Evolutionary conservation across 371 early-diverging fungal species (phyloP), one percentile per base, ranked within the genome.

Genomic region (Lichtheimia hyalospora): DNA sequence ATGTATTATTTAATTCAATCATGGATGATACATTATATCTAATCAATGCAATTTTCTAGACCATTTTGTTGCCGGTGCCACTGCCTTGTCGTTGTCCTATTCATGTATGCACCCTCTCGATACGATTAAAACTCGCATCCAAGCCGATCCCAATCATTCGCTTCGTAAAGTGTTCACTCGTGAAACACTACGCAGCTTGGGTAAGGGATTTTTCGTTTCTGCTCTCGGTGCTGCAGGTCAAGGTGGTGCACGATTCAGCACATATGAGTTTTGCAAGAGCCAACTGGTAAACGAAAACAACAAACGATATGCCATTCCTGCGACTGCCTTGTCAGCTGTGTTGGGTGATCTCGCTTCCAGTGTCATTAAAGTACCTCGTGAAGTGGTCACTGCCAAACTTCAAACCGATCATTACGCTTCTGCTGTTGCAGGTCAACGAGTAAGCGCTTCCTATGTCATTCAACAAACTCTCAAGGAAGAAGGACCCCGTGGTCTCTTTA

Each of bases 351-450:
- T 88, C 8, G 90, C 88, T 4, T 89, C 89, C 0, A 86, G 86
- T 52, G 84, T 91, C 18, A 85, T 91, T 70, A 92, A 92, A 64
- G 93, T 92, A 0, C 93, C 93, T 14, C 80, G 93, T 23, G 93
- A 92, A 64, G 91, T 92, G n/a, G 73, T 92, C 49, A 92, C 93
- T 6, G 83, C 93, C 5, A 81, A 80, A 62, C 34, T 92, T 52
- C 93, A 92, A 65, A 88, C 89, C 24, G 87, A 84, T 24, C 79
- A 85, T 62, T 83, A 87, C 57, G 68, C 63, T 51, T 53, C 50
- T 14, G 34, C 34, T 8, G 34, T 8, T 34, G 5, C 34, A 8
- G 34, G 34, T 34, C 34, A 34, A 8, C 55, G 56, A 14, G 58
- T 68, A 25, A 70, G 75, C 15, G 82, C 83, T 13, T 70, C 71